Conservation (phyloP, 176 grass and related monocot genomes). For the Carex cristatella region DNA sequence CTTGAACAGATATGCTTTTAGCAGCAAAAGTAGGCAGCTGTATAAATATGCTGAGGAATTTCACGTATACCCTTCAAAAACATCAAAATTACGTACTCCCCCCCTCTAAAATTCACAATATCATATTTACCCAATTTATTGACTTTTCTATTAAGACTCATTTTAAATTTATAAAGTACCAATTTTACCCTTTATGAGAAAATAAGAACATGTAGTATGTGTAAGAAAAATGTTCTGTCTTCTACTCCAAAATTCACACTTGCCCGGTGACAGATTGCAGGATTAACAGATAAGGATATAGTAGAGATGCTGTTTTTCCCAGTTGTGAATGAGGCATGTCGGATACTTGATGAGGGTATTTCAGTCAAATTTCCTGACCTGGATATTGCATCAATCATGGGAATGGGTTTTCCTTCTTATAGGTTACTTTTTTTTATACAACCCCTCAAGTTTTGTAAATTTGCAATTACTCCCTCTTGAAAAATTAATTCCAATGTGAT, state of each 20-base stretch:
- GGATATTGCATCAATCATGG: constrained; percentile 76
- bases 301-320: constrained; percentile 77
- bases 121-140: no score
- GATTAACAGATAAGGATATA: constrained; percentile 61
- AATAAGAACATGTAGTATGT: no score
- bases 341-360: constrained; percentile 74
- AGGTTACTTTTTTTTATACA: constrained; percentile 34
- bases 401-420: constrained; percentile 87
- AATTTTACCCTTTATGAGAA: no score
- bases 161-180: no score
- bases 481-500: not conserved
- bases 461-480: not conserved
- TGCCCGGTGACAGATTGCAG: constrained; percentile 35
- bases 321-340: constrained; percentile 80
- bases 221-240: no score
- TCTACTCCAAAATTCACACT: not conserved
- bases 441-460: not conserved
- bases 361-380: constrained; percentile 78
- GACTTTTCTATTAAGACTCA: no score
- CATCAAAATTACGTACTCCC: no score
- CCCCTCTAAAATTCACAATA: no score
- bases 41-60: not conserved
- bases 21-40: not conserved
- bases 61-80: no score
- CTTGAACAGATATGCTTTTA: not conserved